phyloP scores from a whole-genome alignment of 805 yeast species.

The Candida nemodendra region DNA sequence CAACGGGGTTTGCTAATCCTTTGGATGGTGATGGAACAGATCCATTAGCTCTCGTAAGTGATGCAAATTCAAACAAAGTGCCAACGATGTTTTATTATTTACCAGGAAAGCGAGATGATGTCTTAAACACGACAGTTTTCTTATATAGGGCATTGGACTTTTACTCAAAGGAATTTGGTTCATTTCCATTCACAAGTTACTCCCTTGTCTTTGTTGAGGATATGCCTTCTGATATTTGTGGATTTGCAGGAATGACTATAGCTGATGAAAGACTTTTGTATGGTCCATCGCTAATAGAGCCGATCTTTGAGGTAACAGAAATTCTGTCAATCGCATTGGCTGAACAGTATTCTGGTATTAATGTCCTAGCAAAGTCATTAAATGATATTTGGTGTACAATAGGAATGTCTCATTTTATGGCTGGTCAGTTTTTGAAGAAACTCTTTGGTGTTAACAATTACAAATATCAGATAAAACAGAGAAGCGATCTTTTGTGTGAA shows the following conservation, averaged over 20 bases:
- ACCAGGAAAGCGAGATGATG: conserved; percentile 55
- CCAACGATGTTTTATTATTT: conserved; percentile 63
- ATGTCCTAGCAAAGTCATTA: conserved; percentile 74
- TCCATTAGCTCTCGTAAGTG: conserved; percentile 16
- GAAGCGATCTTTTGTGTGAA: conserved; percentile 64
- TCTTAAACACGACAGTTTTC: conserved; percentile 71
- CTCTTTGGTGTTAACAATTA: conserved; percentile 85
- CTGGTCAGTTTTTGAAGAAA: conserved; percentile 61
- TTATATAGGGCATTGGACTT: conserved; percentile 78
- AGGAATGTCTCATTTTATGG: conserved; percentile 85
- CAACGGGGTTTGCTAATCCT: conserved; percentile 32
- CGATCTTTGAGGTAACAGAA: conserved; percentile 69
- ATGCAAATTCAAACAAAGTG: conserved; percentile 35
- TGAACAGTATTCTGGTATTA: conserved; percentile 91
- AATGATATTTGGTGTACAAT: conserved; percentile 87
- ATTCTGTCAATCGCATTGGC: conserved; percentile 68
- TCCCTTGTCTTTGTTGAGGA: conserved; percentile 72
- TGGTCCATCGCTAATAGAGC: conserved; percentile 74
- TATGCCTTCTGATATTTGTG: conserved; percentile 45
- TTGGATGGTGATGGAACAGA: conserved; percentile 32
- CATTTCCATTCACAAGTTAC: conserved; percentile 86
- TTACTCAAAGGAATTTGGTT: conserved; percentile 84
- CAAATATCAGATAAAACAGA: conserved; percentile 63
- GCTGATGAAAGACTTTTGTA: conserved; percentile 63
- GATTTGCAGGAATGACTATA: conserved; percentile 74